Percentiles rank a stretch among this genome's conserved stretches.
Evolutionary conservation across 1,284 basidiomycete species (phyloP).

Genomic region (Taiwanofungus camphoratus): DNA sequence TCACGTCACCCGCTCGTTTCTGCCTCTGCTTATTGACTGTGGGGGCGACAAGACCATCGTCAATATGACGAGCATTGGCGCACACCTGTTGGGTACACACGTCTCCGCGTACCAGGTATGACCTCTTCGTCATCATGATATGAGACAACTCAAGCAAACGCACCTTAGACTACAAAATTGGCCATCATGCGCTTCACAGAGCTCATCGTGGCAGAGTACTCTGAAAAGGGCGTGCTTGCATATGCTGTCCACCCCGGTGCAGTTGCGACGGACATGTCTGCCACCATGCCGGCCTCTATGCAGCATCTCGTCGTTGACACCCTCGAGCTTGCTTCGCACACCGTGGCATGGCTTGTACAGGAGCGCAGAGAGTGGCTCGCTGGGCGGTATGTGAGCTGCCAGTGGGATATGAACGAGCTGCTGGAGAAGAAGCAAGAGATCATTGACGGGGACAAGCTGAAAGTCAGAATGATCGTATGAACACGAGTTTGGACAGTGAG

Average conservation of each 20-base stretch:
- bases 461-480: not conserved
- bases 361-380: not conserved
- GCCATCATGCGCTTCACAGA: not conserved
- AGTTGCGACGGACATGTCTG: not conserved
- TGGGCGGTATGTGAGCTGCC: slow-evolving; percentile 2
- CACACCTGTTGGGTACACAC: not conserved
- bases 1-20: not conserved
- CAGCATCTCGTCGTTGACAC: slow-evolving; percentile 2
- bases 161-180: not conserved
- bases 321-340: slow-evolving; percentile 2
- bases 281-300: not conserved
- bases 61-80: not conserved
- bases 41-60: not conserved
- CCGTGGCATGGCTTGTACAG: slow-evolving; percentile 7
- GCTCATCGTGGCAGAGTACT: not conserved
- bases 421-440: slow-evolving; percentile 8
- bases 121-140: not conserved
- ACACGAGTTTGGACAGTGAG: no score
- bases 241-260: not conserved
- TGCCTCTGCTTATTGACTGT: no score
- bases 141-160: not conserved
- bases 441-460: not conserved
- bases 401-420: slow-evolving; percentile 9
- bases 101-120: not conserved
- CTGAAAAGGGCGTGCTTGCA: not conserved